Conservation (phyloP, 768 basidiomycete genomes). For the Suillus weaverae region DNA sequence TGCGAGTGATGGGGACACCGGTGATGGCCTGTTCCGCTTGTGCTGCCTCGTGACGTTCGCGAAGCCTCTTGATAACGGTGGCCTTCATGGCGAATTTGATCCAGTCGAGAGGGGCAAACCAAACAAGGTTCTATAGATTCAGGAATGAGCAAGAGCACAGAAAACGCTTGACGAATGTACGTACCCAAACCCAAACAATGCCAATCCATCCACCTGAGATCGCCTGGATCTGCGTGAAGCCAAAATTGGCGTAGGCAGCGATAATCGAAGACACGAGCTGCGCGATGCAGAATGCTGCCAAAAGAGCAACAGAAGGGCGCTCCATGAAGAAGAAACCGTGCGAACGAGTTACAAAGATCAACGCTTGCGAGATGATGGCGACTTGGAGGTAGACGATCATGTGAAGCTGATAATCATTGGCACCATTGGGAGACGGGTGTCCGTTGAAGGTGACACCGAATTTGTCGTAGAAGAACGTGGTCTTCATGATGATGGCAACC, state of each 20-base stretch:
- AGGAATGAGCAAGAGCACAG: constrained; percentile 12
- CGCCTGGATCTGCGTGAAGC: constrained; percentile 79
- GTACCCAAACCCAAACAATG: constrained; percentile 94
- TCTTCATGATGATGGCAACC: constrained; percentile 82
- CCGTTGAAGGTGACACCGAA: constrained; percentile 67
- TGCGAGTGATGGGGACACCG: constrained; percentile 75
- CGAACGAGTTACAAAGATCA: constrained; percentile 95
- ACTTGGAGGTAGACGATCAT: constrained; percentile 95
- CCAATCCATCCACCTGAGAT: constrained; percentile 96
- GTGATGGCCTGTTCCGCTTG: constrained; percentile 34
- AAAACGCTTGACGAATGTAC: constrained; percentile 28
- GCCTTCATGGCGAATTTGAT: constrained; percentile 98
- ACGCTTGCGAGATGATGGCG: constrained; percentile 97
- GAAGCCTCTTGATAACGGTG: constrained; percentile 83
- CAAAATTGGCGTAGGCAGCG: constrained; percentile 90
- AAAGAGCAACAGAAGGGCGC: constrained; percentile 84
- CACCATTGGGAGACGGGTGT: constrained; percentile 22
- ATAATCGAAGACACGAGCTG: constrained; percentile 96
- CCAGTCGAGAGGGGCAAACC: constrained; percentile 94
- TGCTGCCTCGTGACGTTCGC: constrained; percentile 56
- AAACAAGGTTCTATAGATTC: constrained; percentile 74
- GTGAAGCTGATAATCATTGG: constrained; percentile 76
- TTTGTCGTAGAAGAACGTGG: constrained; percentile 84
- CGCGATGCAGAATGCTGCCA: constrained; percentile 89
- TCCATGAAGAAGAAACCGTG: constrained; percentile 98